Evolutionary conservation across 306 rosid species (phyloP).

Genomic region (Delonix regia): DNA sequence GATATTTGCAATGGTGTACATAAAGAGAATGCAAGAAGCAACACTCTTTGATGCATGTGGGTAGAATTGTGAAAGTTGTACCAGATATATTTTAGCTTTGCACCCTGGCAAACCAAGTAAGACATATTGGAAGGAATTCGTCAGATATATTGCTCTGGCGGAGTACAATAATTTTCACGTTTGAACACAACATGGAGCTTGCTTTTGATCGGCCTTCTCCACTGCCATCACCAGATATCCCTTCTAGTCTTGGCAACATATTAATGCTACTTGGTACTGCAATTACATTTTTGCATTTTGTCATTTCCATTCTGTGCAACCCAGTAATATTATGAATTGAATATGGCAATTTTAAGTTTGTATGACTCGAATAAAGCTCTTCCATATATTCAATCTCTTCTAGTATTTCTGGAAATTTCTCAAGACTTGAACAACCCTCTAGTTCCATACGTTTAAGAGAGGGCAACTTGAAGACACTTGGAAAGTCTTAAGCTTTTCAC

Average conservation of each 20-base stretch:
- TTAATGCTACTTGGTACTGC: background rate
- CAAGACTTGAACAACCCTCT: background rate
- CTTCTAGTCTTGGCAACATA: background rate
- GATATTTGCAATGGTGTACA: background rate
- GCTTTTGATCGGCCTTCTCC: background rate
- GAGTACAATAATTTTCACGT: background rate
- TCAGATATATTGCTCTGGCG: background rate
- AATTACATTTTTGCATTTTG: background rate
- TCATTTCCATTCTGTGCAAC: background rate
- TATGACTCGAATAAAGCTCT: background rate
- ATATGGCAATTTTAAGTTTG: background rate
- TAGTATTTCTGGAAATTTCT: background rate
- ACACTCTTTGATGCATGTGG: slow-evolving; percentile 2
- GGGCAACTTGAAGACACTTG: background rate
- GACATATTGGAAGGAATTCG: background rate
- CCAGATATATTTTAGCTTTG: background rate
- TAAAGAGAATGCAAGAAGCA: background rate
- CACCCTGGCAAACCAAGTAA: background rate
- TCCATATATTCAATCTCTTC: background rate
- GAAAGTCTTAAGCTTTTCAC: slow-evolving; percentile 5
- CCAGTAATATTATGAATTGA: background rate
- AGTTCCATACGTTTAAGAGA: background rate
- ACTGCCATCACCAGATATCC: too few relatives aligned
- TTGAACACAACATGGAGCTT: background rate
- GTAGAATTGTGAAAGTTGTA: background rate